These are phyloP conservation scores for Mucor racemosus DNA, from an alignment of 371 early-diverging fungal species.

Conservation along the genomic window DNA sequence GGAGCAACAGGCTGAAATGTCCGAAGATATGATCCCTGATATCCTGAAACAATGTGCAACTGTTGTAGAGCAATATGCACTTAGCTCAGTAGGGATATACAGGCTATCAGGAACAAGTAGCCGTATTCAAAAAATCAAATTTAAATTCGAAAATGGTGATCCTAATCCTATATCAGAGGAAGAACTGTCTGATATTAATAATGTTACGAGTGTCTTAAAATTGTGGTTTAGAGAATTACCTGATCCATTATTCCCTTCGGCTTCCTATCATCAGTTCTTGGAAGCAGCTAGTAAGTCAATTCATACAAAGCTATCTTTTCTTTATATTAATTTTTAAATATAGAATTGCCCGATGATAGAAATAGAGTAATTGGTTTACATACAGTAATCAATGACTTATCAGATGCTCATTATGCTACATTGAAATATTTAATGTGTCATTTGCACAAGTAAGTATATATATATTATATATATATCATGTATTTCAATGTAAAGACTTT, in stretches of 20 bases:
- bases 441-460: conserved; percentile 61
- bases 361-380: conserved; percentile 65
- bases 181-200: conserved; percentile 74
- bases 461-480: neutral
- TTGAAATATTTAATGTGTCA: conserved; percentile 78
- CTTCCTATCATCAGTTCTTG: conserved; percentile 68
- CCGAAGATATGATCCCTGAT: conserved; percentile 70
- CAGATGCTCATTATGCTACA: conserved; percentile 81
- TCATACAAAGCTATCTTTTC: too few relatives aligned
- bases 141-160: conserved; percentile 33
- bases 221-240: conserved; percentile 92
- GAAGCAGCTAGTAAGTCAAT: conserved; percentile 63
- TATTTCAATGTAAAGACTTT: neutral
- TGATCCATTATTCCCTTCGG: conserved; percentile 78
- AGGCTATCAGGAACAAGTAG: conserved; percentile 77
- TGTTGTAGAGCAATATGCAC: conserved; percentile 73
- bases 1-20: conserved; percentile 64
- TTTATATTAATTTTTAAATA: too few relatives aligned
- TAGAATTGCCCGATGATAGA: conserved; percentile 52
- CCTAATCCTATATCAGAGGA: conserved; percentile 48
- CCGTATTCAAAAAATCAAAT: conserved; percentile 34
- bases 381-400: conserved; percentile 73
- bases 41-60: conserved; percentile 77
- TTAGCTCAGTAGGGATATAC: conserved; percentile 80
- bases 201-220: conserved; percentile 83